Conservation (phyloP, 805 yeast species). For the Ogataea populi-albae region DNA sequence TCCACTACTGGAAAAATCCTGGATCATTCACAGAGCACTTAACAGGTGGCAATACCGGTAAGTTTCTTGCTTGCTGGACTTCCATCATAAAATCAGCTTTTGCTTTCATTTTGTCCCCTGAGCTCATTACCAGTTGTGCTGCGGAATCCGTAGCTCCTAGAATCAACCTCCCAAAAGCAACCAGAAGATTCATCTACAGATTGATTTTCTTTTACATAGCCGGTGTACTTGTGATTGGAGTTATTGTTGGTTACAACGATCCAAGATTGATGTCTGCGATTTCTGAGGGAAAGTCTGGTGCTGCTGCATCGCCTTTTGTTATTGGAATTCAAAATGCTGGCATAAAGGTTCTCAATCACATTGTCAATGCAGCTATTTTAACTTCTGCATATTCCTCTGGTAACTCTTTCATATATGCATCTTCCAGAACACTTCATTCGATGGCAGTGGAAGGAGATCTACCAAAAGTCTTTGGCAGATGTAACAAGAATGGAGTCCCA, state of each 20-base stretch:
- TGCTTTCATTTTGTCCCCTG: constrained; percentile 48
- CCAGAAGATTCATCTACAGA: constrained; percentile 32
- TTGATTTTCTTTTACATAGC: constrained; percentile 31
- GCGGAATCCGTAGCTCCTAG: constrained; percentile 34
- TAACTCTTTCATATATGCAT: constrained; percentile 70
- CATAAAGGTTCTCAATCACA: constrained; percentile 67
- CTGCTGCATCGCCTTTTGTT: constrained; percentile 84
- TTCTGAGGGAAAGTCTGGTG: constrained; percentile 50
- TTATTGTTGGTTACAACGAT: constrained; percentile 45
- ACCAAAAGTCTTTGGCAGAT: constrained; percentile 59
- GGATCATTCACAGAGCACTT: constrained; percentile 50
- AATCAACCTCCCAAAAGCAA: constrained; percentile 32
- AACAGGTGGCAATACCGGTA: constrained; percentile 54
- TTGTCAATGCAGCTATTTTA: constrained; percentile 71
- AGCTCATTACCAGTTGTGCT: constrained; percentile 31
- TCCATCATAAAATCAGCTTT: constrained; percentile 63
- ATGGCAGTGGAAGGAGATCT: constrained; percentile 74
- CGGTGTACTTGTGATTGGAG: constrained; percentile 44
- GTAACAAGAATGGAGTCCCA: constrained; percentile 71
- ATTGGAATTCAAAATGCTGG: constrained; percentile 73
- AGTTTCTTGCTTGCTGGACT: constrained; percentile 62
- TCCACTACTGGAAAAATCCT: constrained; percentile 38
- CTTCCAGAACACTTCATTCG: constrained; percentile 72
- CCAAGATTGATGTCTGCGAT: constrained; percentile 41
- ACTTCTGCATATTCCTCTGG: constrained; percentile 59